These are phyloP conservation scores for Lodderomyces beijingensis DNA, from an alignment of 1,139 yeast genomes.

Conservation along the genomic window DNA sequence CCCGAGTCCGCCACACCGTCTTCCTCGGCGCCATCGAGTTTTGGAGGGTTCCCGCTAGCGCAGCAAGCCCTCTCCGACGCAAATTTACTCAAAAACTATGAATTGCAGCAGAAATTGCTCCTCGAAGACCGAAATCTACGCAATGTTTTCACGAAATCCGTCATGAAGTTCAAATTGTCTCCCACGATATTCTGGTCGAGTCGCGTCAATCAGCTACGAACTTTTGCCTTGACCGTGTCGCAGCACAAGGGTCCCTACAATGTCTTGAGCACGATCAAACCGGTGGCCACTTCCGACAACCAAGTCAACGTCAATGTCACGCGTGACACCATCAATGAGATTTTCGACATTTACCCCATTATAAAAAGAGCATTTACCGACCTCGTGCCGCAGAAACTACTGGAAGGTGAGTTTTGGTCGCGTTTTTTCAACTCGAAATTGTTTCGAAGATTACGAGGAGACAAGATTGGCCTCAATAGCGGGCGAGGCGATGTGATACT, in stretches of 20 bases:
- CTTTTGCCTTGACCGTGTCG: conserved; percentile 77
- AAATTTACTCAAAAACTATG: conserved; percentile 58
- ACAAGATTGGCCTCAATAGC: conserved; percentile 54
- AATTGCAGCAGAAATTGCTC: conserved; percentile 73
- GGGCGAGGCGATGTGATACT: conserved; percentile 79
- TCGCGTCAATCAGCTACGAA: conserved; percentile 71
- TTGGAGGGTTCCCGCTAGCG: conserved; percentile 21
- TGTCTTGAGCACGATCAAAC: conserved; percentile 88
- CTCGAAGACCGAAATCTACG: conserved; percentile 67
- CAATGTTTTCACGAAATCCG: conserved; percentile 82
- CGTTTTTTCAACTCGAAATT: conserved; percentile 86
- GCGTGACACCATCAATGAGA: conserved; percentile 82
- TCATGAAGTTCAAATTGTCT: conserved; percentile 70
- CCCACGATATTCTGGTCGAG: conserved; percentile 88
- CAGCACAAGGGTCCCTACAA: conserved; percentile 93
- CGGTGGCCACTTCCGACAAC: conserved; percentile 85
- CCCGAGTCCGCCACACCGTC: conserved; percentile 4
- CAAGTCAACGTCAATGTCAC: conserved; percentile 91
- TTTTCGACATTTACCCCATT: conserved; percentile 89
- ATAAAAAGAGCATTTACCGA: conserved; percentile 89
- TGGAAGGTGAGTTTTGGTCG: conserved; percentile 96
- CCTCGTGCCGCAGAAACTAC: conserved; percentile 73
- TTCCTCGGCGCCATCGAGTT: conserved; percentile 13
- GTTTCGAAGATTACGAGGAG: conserved; percentile 87
- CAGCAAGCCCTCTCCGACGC: conserved; percentile 34